Conservation (phyloP, 1,284 basidiomycete species). For the Mycena sp. region DNA sequence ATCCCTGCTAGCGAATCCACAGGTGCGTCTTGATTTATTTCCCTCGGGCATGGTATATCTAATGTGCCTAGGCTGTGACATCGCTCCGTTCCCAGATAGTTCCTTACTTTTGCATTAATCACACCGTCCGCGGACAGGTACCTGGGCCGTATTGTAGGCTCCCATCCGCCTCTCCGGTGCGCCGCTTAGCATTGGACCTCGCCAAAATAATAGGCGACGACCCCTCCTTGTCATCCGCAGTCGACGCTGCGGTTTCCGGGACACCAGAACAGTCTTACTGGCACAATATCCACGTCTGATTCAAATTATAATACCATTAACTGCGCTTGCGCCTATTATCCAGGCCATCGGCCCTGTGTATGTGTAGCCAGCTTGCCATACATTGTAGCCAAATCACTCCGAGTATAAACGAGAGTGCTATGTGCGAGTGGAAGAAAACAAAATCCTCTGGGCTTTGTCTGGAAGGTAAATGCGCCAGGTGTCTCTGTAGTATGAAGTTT, state of each 20-base stretch:
- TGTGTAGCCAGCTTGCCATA: background rate
- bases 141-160: slow-evolving; percentile 81
- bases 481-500: too few species aligned
- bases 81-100: slow-evolving; percentile 66
- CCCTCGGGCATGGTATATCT: slow-evolving; percentile 29
- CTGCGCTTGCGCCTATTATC: too few species aligned
- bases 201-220: slow-evolving; percentile 33
- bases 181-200: slow-evolving; percentile 51
- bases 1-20: slow-evolving; percentile 40
- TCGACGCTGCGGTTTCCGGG: slow-evolving; percentile 50
- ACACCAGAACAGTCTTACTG: slow-evolving; percentile 56
- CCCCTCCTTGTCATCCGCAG: slow-evolving; percentile 46
- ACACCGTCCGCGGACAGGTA: slow-evolving; percentile 73
- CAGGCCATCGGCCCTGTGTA: background rate
- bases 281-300: slow-evolving; percentile 39
- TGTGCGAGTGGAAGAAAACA: too few species aligned
- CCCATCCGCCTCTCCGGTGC: slow-evolving; percentile 44
- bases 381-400: background rate
- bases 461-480: too few species aligned
- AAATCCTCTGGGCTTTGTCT: too few species aligned
- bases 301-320: too few species aligned
- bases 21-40: slow-evolving; percentile 23
- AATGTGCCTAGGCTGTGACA: slow-evolving; percentile 47
- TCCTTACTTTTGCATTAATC: slow-evolving; percentile 82
- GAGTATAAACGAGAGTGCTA: too few species aligned